Percentiles rank a stretch among this genome's conserved stretches.
phyloP scores from a whole-genome alignment of 148 eudicot genomes.

The Linanthus parryae region DNA sequence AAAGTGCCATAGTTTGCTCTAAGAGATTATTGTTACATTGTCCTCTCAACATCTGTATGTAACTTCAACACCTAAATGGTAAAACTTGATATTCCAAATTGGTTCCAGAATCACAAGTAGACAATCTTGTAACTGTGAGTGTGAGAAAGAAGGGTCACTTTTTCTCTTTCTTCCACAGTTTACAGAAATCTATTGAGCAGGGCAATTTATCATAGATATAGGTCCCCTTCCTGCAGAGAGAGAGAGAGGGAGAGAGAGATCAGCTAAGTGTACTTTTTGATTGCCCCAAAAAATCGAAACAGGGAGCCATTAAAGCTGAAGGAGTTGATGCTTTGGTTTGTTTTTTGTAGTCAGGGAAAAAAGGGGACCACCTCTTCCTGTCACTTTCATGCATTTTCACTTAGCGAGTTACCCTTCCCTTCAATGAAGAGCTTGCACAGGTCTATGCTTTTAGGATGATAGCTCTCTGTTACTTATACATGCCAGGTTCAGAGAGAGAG shows the following conservation, averaged over 20 bases:
- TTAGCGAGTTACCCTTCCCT: constrained; percentile 27
- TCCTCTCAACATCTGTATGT: constrained; percentile 32
- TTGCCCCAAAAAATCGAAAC: constrained; percentile 59
- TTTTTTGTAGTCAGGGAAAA: constrained; percentile 54
- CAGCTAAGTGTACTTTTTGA: constrained; percentile 38
- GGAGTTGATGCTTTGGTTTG: constrained; percentile 32
- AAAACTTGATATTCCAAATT: constrained; percentile 41
- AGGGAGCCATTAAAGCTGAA: constrained; percentile 46
- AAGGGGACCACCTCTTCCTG: constrained; percentile 58
- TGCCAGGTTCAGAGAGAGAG: constrained; percentile 13
- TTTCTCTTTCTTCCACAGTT: constrained; percentile 18
- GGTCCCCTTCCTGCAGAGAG: neutral
- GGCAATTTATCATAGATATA: constrained; percentile 14
- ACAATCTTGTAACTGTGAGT: constrained; percentile 49
- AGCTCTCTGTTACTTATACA: constrained; percentile 31
- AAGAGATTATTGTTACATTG: constrained; percentile 21
- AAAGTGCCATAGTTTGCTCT: too few relatives aligned
- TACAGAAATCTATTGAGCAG: constrained; percentile 27
- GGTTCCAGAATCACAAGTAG: constrained; percentile 42
- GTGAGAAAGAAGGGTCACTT: constrained; percentile 52
- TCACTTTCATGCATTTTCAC: constrained; percentile 49
- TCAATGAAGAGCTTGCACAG: constrained; percentile 42
- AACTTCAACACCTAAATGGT: constrained; percentile 18
- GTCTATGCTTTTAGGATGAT: constrained; percentile 43
- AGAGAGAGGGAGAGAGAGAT: constrained; percentile 12